phyloP scores from a whole-genome alignment of 2,329 filamentous ascomycete species.

The Sclerotinia sclerotiorum region DNA sequence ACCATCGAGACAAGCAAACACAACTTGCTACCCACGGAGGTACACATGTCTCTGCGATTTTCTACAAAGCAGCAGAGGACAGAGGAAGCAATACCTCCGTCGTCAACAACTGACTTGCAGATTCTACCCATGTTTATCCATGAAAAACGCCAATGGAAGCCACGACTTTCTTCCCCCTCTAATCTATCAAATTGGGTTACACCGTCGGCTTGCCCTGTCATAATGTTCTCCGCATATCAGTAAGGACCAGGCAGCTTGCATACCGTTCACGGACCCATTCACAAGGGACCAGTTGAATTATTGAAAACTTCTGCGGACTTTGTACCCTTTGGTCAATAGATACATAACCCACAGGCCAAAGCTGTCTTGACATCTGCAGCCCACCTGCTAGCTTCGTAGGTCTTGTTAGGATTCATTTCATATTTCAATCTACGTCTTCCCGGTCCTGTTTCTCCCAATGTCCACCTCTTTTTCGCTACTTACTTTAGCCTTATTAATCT shows the following conservation, averaged over 20 bases:
- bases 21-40: neutral
- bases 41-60: neutral
- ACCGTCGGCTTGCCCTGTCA: neutral
- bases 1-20: neutral
- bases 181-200: neutral
- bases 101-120: no score
- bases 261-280: neutral
- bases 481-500: neutral
- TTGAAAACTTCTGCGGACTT: neutral
- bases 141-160: neutral
- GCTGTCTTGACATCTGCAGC: neutral
- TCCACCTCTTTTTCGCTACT: conserved; percentile 3
- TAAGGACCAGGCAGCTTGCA: neutral
- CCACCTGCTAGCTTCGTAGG: neutral
- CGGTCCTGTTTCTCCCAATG: neutral
- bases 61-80: neutral
- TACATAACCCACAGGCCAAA: neutral
- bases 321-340: neutral
- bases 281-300: neutral
- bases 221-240: neutral
- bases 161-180: neutral
- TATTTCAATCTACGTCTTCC: neutral
- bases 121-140: neutral
- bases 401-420: neutral
- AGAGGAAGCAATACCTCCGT: neutral